phyloP scores from a whole-genome alignment of 192 early-diverging fungal species.

The Umbelopsis ramanniana region DNA sequence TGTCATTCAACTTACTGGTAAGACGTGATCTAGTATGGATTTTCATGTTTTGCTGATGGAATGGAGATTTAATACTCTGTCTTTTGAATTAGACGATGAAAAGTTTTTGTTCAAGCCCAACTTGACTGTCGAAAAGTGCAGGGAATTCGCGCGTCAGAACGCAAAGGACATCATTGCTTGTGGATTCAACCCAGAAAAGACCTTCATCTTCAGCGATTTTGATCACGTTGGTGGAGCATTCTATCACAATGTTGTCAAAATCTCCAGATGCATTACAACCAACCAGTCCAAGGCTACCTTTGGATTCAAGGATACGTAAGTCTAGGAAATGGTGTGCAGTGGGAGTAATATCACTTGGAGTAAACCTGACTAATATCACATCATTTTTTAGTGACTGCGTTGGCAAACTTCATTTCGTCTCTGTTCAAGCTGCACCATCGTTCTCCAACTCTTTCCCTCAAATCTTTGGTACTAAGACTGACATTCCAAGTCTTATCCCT shows the following conservation, averaged over 20 bases:
- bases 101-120: constrained; percentile 96
- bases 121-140: constrained; percentile 80
- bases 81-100: constrained; percentile 77
- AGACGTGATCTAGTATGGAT: constrained; percentile 17
- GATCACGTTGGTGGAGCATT: constrained; percentile 91
- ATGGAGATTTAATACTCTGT: background rate
- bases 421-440: constrained; percentile 92
- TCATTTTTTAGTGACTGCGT: constrained; percentile 70
- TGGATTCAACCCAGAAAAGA: constrained; percentile 94
- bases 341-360: no score
- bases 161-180: constrained; percentile 95
- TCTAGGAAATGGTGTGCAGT: background rate
- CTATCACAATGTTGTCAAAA: constrained; percentile 91
- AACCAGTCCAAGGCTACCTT: constrained; percentile 85
- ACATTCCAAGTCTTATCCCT: constrained; percentile 96
- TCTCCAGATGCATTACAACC: constrained; percentile 87
- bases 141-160: constrained; percentile 76
- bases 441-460: constrained; percentile 95
- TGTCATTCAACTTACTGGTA: constrained; percentile 91
- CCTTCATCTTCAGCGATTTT: constrained; percentile 95
- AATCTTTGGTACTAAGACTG: constrained; percentile 89
- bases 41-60: background rate
- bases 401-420: constrained; percentile 94
- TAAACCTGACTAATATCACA: background rate
- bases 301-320: constrained; percentile 83